A percentile compares a stretch with the other conserved stretches of the same genome.
Conservation (phyloP, 768 basidiomycete genomes). For the Kwoniella bestiolae region DNA sequence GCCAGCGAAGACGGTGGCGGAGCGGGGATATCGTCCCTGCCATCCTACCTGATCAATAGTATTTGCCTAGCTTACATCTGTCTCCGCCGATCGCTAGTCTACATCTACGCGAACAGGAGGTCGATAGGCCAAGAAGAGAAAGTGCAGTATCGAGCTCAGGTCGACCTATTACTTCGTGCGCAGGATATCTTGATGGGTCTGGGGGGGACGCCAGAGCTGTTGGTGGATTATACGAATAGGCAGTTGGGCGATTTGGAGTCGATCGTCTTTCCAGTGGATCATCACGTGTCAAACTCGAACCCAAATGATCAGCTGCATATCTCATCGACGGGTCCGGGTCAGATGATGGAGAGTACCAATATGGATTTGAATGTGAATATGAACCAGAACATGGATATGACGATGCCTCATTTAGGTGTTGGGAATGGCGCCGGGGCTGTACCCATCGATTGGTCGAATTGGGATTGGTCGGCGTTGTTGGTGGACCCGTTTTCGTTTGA, state of each 20-base stretch:
- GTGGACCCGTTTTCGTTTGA: not conserved
- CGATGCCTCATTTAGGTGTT: no score
- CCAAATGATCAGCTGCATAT: no score
- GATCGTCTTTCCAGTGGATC: not conserved
- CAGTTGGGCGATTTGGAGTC: not conserved
- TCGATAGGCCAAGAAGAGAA: not conserved
- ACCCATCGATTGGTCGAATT: slow-evolving; percentile 1
- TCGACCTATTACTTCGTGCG: not conserved
- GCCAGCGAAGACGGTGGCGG: not conserved
- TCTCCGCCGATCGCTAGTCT: not conserved
- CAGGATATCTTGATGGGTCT: not conserved
- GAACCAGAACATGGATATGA: no score
- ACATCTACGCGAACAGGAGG: not conserved
- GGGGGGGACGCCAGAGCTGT: not conserved
- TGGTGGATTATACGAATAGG: not conserved
- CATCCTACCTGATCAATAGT: not conserved
- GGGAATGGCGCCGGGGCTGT: not conserved
- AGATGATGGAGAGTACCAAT: no score
- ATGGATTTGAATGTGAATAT: no score
- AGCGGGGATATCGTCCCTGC: not conserved
- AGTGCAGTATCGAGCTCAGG: not conserved
- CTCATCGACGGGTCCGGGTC: no score
- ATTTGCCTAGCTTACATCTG: not conserved
- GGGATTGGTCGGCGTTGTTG: not conserved
- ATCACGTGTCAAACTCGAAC: no score